These are phyloP conservation scores for Sporisorium sorghi DNA, from an alignment of 1,284 basidiomycete genomes.

Conservation along the genomic window DNA sequence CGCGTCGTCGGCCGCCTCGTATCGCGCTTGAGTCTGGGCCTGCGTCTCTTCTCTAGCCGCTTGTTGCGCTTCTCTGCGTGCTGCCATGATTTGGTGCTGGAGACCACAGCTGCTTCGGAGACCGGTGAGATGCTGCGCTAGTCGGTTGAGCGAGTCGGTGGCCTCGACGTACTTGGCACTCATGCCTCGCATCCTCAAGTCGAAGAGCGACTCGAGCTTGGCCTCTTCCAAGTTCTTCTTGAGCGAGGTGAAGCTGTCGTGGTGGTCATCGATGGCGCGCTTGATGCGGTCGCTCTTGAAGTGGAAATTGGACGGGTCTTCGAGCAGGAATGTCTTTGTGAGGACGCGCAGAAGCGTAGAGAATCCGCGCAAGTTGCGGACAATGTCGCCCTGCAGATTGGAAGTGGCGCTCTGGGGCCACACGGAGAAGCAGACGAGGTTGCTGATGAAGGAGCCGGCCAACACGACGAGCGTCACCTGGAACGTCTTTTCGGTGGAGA, in stretches of 20 bases:
- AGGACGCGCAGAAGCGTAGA: slow-evolving; percentile 60
- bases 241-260: slow-evolving; percentile 63
- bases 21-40: neutral
- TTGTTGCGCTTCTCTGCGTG: slow-evolving; percentile 35
- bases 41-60: slow-evolving; percentile 11
- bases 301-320: slow-evolving; percentile 60
- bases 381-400: slow-evolving; percentile 76
- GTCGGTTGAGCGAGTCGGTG: slow-evolving; percentile 59
- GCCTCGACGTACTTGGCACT: slow-evolving; percentile 50
- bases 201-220: slow-evolving; percentile 60
- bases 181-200: slow-evolving; percentile 58
- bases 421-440: slow-evolving; percentile 82
- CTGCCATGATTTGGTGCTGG: slow-evolving; percentile 61
- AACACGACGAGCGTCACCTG: slow-evolving; percentile 77
- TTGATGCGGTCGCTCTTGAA: slow-evolving; percentile 60
- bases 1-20: neutral
- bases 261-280: slow-evolving; percentile 63
- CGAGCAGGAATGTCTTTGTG: slow-evolving; percentile 65
- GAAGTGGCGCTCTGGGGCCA: slow-evolving; percentile 87
- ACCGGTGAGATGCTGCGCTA: slow-evolving; percentile 63
- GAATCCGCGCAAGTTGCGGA: slow-evolving; percentile 58
- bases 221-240: slow-evolving; percentile 64
- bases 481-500: slow-evolving; percentile 66
- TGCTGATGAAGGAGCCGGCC: slow-evolving; percentile 81
- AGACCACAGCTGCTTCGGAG: slow-evolving; percentile 62